These are phyloP conservation scores for Aspergillus quadrilineatus DNA, from an alignment of 2,329 filamentous ascomycete genomes.

Conservation along the genomic window DNA sequence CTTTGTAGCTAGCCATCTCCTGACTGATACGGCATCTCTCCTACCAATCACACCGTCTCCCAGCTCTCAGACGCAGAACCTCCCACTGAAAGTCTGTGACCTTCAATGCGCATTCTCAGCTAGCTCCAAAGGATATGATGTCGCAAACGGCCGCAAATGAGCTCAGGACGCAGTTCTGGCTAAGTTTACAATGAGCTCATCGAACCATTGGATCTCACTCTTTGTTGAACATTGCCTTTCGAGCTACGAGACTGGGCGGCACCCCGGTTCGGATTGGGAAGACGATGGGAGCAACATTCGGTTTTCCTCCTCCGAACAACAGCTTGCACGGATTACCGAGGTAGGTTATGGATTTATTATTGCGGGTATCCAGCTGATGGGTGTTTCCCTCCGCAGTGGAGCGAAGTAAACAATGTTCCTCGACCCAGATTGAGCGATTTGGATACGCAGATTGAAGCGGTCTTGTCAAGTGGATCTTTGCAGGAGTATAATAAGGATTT, in stretches of 20 bases:
- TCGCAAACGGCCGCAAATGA: conserved; percentile 1
- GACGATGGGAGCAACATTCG: conserved; percentile 38
- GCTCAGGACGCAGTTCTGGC: conserved; percentile 12
- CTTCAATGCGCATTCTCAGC: background rate
- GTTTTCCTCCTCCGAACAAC: conserved; percentile 22
- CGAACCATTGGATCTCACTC: conserved; percentile 26
- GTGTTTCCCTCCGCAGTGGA: conserved; percentile 25
- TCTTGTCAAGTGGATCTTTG: conserved; percentile 29
- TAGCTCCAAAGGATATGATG: conserved; percentile 5
- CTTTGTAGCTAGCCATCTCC: background rate
- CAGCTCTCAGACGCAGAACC: background rate
- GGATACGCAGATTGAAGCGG: conserved; percentile 34
- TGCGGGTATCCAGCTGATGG: background rate
- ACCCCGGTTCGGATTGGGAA: conserved; percentile 13
- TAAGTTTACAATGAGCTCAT: conserved; percentile 26
- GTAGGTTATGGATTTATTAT: conserved; percentile 21
- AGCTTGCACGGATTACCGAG: conserved; percentile 29
- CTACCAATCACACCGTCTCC: background rate
- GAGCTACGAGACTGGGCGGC: conserved; percentile 16
- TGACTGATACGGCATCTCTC: background rate
- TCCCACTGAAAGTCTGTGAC: background rate
- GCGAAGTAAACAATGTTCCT: conserved; percentile 16
- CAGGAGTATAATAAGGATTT: conserved; percentile 21
- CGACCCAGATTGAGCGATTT: conserved; percentile 36
- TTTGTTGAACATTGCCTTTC: conserved; percentile 26